Base-by-base conservation (phyloP, 768 basidiomycete genomes). In the Xerocomellus chrysenteron region DNA sequence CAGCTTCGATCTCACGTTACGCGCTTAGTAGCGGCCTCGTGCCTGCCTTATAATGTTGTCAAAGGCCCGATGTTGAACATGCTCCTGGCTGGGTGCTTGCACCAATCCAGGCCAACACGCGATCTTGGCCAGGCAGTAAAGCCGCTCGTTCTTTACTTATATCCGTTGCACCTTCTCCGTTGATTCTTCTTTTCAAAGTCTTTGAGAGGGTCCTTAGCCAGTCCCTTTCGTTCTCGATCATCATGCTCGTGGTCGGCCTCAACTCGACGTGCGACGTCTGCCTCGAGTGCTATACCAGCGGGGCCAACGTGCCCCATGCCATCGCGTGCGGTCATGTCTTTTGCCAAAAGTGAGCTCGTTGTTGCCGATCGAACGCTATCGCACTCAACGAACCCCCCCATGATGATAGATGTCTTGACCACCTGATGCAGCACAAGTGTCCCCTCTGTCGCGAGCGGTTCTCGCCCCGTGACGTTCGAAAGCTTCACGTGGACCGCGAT, bases 251-350 rank as follows among this genome's bases (percentile, higher is more conserved):
- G 69, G 68, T 88, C 68, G 81, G 82, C 64, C 67, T 81, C 57
- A 80, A 79, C 64, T 89, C 88, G 64, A 75, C 77, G 47, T 91
- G 88, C 79, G 88, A 90, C 73, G 80, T 90, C 65, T 91, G 89
- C 73, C 78, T 86, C 62, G 88, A 90, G 62, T 70, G 73, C 33
- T 90, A 86, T 67, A 76, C 76, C 48, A 68, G 68, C 51, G 81
- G 80, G 48, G 61, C 61, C 45, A 84, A 82, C 66, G 76, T 79
- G 9, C 87, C 88, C 49, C 82, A 85, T 65, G 79, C 82, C 47
- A 86, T 90, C 63, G 57, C 77, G 47, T 91, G 89, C 58, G 89
- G 89, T 17, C 88, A 90, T 67, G 81, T 84, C 54, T 88, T 88
- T 72, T 90, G 86, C 63, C 71, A 73, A 59, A 71, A 58, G 76